Percentiles rank a stretch among this genome's conserved stretches.
Conservation (phyloP, 805 yeast genomes). For the Lipomyces kockii region DNA sequence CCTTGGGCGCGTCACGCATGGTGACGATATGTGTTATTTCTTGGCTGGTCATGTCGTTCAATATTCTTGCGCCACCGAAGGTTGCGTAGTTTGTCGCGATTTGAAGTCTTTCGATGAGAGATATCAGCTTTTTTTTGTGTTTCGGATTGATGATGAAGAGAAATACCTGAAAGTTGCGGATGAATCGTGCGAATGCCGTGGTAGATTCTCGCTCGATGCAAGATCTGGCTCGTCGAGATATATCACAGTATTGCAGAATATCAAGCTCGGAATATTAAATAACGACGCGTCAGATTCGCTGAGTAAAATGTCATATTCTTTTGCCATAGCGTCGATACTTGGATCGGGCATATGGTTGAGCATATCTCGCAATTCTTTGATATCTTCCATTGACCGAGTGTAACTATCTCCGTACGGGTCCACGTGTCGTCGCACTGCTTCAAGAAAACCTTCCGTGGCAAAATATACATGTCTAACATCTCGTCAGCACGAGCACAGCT, state of each 20-base stretch:
- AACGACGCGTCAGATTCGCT: constrained; percentile 13
- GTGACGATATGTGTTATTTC: constrained; percentile 46
- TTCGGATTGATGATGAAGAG: neutral
- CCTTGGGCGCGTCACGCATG: neutral
- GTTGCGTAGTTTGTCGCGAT: constrained; percentile 17
- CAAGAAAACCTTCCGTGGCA: constrained; percentile 46
- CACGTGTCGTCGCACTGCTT: constrained; percentile 46
- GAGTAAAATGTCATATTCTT: neutral
- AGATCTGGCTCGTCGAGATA: constrained; percentile 18
- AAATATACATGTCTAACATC: constrained; percentile 52
- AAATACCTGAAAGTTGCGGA: neutral
- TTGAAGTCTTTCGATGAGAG: neutral
- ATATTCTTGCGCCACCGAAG: constrained; percentile 52
- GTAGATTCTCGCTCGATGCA: neutral
- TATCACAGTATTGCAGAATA: constrained; percentile 35
- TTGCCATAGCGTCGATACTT: neutral
- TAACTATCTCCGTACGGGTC: constrained; percentile 72
- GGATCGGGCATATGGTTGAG: constrained; percentile 31
- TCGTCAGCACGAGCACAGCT: constrained; percentile 21
- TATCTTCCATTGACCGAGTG: constrained; percentile 44
- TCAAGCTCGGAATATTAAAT: constrained; percentile 42
- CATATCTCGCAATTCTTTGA: constrained; percentile 37
- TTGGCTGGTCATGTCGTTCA: constrained; percentile 43
- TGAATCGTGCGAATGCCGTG: neutral
- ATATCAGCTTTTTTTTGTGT: neutral